Conservation (phyloP, 345 rosid genomes). For the Acer negundo region DNA sequence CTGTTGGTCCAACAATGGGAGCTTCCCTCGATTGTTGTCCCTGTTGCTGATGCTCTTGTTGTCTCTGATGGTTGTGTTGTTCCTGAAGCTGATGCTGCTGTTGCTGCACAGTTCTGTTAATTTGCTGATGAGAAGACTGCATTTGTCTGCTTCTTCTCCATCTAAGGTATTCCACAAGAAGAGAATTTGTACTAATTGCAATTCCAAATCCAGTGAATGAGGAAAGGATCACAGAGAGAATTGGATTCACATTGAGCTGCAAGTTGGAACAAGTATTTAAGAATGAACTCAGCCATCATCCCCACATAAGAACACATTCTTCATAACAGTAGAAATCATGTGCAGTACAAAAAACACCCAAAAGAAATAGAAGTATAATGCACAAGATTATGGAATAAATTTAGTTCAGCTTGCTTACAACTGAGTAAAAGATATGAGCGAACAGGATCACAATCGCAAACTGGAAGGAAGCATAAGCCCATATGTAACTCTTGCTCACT, state of each 20-base stretch:
- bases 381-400: background rate
- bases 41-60: slow-evolving; percentile 3
- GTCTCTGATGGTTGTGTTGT: slow-evolving; percentile 14
- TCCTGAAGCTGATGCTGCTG: slow-evolving; percentile 21
- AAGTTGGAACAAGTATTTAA: slow-evolving; percentile 4
- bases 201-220: slow-evolving; percentile 59
- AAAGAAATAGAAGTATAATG: background rate
- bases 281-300: background rate
- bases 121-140: slow-evolving; percentile 22
- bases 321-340: background rate
- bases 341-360: background rate
- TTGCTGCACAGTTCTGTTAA: slow-evolving; percentile 25
- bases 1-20: slow-evolving; percentile 7
- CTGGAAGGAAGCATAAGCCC: slow-evolving; percentile 67
- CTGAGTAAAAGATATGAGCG: slow-evolving; percentile 58
- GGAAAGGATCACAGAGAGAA: slow-evolving; percentile 55
- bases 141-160: slow-evolving; percentile 47
- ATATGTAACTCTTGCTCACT: slow-evolving; percentile 62
- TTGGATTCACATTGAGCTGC: slow-evolving; percentile 54
- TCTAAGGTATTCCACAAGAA: slow-evolving; percentile 50
- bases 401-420: slow-evolving; percentile 38
- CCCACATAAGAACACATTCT: background rate
- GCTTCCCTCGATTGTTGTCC: slow-evolving; percentile 17
- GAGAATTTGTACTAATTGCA: slow-evolving; percentile 58
- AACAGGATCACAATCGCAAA: slow-evolving; percentile 60